Percentiles rank a stretch among this genome's conserved stretches.
Conservation (phyloP, 352 stramenopile genomes). For the Aphanomyces stellatus region DNA sequence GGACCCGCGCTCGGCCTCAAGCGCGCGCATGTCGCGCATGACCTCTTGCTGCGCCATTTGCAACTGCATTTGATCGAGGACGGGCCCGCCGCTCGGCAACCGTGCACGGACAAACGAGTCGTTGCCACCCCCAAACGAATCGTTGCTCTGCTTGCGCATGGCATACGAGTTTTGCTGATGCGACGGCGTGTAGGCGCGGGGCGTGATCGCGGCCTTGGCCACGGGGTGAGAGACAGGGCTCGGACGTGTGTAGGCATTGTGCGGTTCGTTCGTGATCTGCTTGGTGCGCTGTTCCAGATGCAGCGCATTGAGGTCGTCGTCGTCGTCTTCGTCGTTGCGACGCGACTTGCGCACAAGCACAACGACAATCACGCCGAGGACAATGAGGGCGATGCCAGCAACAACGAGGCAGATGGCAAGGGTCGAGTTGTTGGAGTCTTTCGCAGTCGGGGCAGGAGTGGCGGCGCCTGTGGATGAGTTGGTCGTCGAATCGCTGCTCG, state of each 20-base stretch:
- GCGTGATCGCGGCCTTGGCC: no score
- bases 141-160: background rate
- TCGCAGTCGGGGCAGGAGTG: background rate
- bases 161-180: background rate
- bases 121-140: background rate
- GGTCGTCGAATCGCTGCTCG: background rate
- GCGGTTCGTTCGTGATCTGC: background rate
- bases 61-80: background rate
- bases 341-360: slow-evolving; percentile 18
- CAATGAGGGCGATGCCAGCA: slow-evolving; percentile 1
- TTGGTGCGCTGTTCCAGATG: slow-evolving; percentile 1
- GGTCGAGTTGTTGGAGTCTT: background rate
- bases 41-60: background rate
- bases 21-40: background rate
- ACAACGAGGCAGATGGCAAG: slow-evolving; percentile 11
- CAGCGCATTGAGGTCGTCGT: background rate
- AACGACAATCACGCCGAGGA: slow-evolving; percentile 4
- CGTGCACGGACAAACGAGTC: background rate
- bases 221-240: no score
- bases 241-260: background rate
- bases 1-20: background rate
- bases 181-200: background rate
- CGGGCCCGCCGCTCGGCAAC: background rate
- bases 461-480: background rate
- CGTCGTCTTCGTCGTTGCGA: slow-evolving; percentile 13